A percentile compares a stretch with the other conserved stretches of the same genome.
These are phyloP conservation scores for Entoloma clypeatum DNA, from an alignment of 1,284 basidiomycete species.

Conservation along the genomic window DNA sequence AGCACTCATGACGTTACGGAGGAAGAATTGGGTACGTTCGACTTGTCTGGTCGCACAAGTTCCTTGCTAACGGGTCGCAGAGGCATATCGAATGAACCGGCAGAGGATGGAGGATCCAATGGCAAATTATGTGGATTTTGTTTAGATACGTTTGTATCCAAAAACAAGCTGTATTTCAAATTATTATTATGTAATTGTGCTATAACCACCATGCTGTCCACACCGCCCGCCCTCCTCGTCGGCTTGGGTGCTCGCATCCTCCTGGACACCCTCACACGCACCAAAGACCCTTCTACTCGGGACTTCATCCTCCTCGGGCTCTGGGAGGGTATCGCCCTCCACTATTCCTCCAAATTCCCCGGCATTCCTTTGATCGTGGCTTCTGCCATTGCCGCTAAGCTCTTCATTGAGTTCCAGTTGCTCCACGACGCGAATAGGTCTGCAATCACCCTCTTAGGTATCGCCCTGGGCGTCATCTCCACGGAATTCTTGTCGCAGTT, in stretches of 20 bases:
- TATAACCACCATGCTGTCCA: constrained; percentile 33
- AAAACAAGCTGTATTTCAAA: too few species aligned
- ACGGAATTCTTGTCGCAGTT: constrained; percentile 64
- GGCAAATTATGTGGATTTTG: constrained; percentile 73
- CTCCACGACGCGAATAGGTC: constrained; percentile 49
- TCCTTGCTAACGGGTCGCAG: too few species aligned
- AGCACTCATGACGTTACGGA: constrained; percentile 79
- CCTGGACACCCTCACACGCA: constrained; percentile 50
- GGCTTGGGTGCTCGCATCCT: constrained; percentile 67
- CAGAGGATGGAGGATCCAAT: constrained; percentile 80
- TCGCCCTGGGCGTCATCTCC: constrained; percentile 58
- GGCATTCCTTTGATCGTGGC: constrained; percentile 53
- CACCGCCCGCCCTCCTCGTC: constrained; percentile 45
- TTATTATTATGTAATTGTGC: background rate
- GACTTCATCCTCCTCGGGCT: constrained; percentile 65
- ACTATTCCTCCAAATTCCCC: constrained; percentile 56
- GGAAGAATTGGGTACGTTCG: constrained; percentile 86
- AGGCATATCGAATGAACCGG: constrained; percentile 79
- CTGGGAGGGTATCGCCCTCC: constrained; percentile 71
- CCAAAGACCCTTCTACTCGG: constrained; percentile 44
- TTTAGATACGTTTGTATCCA: background rate
- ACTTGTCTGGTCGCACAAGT: too few species aligned
- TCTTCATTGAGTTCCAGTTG: constrained; percentile 55
- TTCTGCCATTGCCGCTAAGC: constrained; percentile 54
- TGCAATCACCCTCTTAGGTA: constrained; percentile 56